Evolutionary conservation across 2,329 filamentous ascomycete genomes (phyloP).

Genomic region (Verticillium longisporum): DNA sequence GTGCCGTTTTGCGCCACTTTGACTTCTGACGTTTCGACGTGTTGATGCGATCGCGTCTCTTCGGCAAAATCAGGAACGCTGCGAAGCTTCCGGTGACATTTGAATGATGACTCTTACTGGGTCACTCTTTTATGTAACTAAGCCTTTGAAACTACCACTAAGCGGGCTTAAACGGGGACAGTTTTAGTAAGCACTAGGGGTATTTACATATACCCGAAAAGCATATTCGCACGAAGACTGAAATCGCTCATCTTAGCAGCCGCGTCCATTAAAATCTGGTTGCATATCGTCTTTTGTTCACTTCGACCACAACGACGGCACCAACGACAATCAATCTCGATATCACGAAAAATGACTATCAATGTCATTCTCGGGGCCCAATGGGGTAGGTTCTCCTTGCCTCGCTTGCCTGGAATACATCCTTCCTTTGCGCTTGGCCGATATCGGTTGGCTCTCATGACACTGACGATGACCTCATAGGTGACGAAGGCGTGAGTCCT

Average conservation of each 20-base stretch:
- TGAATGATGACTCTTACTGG: background rate
- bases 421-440: background rate
- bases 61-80: background rate
- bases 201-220: background rate
- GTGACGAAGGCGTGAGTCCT: background rate
- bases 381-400: conserved; percentile 4
- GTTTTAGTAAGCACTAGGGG: background rate
- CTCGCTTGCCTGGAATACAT: conserved; percentile 11
- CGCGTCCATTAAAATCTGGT: background rate
- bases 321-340: conserved; percentile 9
- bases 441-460: background rate
- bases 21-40: background rate
- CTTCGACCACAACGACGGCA: conserved; percentile 10
- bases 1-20: background rate
- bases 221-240: background rate
- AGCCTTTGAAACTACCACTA: background rate
- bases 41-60: background rate
- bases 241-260: background rate
- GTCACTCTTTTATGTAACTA: background rate
- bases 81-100: background rate
- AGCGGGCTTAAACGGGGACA: background rate
- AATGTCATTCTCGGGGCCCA: background rate
- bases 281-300: conserved; percentile 3
- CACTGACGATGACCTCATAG: background rate
- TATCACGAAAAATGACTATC: conserved; percentile 5